Base-by-base conservation (phyloP, 1,139 yeast genomes). In the Kurtzmaniella natalensis region DNA sequence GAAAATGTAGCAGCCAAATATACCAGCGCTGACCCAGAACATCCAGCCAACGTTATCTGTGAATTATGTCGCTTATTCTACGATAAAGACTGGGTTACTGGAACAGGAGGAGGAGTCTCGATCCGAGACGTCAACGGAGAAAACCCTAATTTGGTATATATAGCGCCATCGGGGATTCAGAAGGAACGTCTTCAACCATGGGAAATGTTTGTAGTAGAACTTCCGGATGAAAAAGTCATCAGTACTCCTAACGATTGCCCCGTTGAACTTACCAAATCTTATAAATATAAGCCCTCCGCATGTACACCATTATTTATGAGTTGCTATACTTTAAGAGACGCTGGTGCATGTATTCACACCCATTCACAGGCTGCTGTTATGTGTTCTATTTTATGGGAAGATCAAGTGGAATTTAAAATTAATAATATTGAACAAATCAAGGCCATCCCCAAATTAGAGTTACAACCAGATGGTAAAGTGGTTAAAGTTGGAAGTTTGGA, bases 91-190 rank as follows among this genome's bases (percentile, higher is more conserved):
- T 88, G 96, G 96, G 94, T 87, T 42, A 83, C 95, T 0, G 97
- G 96, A 4, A 89, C 97, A 1, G 96, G 96, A 2, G 97, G 97
- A 18, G 96, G 96, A 3, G 81, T 89, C 48, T 83, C 95, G 25
- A 82, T 89, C 35, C 68, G 83, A 42, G 78, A 81, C 34, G 72
- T 64, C 19, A 69, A 67, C 4, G 70, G 70, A 3, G 37, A 39
- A 13, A 59, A 67, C 39, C 64, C 68, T 14, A 69, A 77, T 38
- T 51, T 65, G 26, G 78, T 86, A 14, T 89, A 75, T 53, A 72
- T 89, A 30, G 95, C 96, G 0, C 97, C 97, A 2, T 85, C 95
- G 7, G 97, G 97, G 1, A 95, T 89, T 6, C 96, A 89, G 54
- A 89, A 89, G 60, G 97, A 89, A 57, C 67, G 89, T 43, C 79